Evolutionary conservation across 192 early-diverging fungal species (phyloP), one percentile per base, ranked within the genome.

Genomic region (Dissophora globulifera): DNA sequence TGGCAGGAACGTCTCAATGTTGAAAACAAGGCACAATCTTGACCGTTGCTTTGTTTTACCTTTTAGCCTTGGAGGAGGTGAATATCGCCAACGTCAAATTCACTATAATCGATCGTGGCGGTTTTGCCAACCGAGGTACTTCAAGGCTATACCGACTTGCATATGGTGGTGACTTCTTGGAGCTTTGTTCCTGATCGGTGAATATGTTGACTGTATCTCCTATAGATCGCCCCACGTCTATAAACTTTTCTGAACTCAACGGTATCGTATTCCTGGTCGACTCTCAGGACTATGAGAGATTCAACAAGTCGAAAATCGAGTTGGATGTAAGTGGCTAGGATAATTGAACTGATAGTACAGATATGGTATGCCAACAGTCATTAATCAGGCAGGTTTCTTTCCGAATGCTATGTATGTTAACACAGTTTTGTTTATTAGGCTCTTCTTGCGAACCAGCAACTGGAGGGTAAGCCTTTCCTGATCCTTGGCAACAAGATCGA

Each of bases 401-500:
- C n/a, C n/a, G n/a, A n/a, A n/a, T n/a, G n/a, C n/a, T 38, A 38
- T 38, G 35, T 38, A 9, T 38, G 13, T 9, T 25, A 17, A 29
- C 22, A 3, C 25, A 58, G n/a, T 27, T 22, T 27, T n/a, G 6
- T 10, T 22, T 16, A 50, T 25, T 20, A 93, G 92, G 91, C 89
- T 47, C 88, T 99, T 52, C 86, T 99, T 50, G 89, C 89, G 29
- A 96, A 98, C 69, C 96, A 98, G 82, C 90, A 96, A 78, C 88
- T 99, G 62, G 87, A 90, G 70, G 91, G 83, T 55, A 92, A 94
- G 20, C 97, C 97, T 11, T 98, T 99, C 86, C 79, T 99, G 68
- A 86, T 99, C 55, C 89, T 99, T 53, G 97, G 97, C 69, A 99
- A 99, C 89, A 99, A 99, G 89, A 98, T 99, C 78, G 97, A 99